Conservation (phyloP, 768 basidiomycete genomes). For the Rhodotorula graminis region DNA sequence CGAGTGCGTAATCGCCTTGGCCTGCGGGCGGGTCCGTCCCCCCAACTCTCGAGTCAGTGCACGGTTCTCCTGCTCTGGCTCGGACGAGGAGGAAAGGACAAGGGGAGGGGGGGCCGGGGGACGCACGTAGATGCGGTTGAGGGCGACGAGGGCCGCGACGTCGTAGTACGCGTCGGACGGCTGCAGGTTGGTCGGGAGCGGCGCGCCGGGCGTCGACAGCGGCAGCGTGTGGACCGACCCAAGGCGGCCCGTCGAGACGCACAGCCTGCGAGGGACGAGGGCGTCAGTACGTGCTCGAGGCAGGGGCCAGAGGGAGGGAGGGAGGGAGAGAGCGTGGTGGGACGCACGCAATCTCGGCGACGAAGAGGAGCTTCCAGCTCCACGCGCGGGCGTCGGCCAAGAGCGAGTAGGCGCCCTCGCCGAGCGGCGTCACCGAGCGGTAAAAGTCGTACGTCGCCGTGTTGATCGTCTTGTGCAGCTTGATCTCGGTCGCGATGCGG, state of each 20-base stretch:
- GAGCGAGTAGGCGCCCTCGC: constrained; percentile 11
- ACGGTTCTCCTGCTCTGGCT: too few species aligned
- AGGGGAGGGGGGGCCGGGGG: too few species aligned
- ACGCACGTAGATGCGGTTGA: constrained; percentile 26
- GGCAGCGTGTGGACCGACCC: constrained; percentile 15
- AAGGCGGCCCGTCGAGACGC: constrained; percentile 30
- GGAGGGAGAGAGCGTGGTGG: too few species aligned
- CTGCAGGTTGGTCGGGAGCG: neutral
- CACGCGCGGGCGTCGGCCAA: constrained; percentile 9
- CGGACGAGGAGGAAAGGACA: neutral
- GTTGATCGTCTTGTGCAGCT: constrained; percentile 25
- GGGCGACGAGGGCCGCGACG: constrained; percentile 10
- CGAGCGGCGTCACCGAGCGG: constrained; percentile 19
- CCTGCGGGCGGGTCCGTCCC: neutral
- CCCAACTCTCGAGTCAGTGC: too few species aligned
- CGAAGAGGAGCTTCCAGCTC: constrained; percentile 28
- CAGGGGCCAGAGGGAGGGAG: neutral
- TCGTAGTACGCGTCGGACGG: constrained; percentile 17
- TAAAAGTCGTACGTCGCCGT: constrained; percentile 27
- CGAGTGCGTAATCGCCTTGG: constrained; percentile 26
- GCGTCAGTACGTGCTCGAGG: neutral
- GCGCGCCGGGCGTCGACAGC: constrained; percentile 3
- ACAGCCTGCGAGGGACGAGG: neutral
- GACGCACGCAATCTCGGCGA: constrained; percentile 31
- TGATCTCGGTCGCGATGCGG: constrained; percentile 34